A percentile compares a stretch with the other conserved stretches of the same genome.
phyloP scores from a whole-genome alignment of 192 early-diverging fungal genomes.

The Powellomyces hirtus region DNA sequence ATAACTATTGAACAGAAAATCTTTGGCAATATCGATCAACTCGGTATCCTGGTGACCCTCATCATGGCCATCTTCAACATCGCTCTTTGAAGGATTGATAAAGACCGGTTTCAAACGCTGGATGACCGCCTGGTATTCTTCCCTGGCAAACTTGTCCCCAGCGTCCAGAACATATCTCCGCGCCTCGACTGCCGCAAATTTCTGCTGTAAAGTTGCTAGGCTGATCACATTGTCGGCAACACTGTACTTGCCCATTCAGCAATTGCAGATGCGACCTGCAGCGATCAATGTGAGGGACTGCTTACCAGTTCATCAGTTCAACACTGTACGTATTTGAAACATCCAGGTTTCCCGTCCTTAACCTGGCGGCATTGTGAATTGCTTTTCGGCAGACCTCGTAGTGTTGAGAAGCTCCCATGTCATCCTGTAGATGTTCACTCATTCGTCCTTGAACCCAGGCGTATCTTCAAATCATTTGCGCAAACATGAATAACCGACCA shows the following conservation, averaged over 20 bases:
- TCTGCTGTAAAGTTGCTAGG: background rate
- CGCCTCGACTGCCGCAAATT: background rate
- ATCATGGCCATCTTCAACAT: background rate
- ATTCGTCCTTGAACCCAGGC: background rate
- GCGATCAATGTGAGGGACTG: background rate
- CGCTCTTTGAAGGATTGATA: background rate
- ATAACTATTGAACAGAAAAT: background rate
- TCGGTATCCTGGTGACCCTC: background rate
- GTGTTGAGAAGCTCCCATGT: background rate
- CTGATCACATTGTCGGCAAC: background rate
- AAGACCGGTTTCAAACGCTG: slow-evolving; percentile 13
- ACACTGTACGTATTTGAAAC: background rate
- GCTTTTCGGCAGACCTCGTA: background rate
- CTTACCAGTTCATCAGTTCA: background rate
- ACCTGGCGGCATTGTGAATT: background rate
- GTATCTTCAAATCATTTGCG: background rate
- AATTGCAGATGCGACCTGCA: background rate
- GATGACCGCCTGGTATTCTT: background rate
- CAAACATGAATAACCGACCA: background rate
- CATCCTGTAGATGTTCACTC: background rate
- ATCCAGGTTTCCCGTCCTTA: background rate
- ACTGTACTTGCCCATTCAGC: background rate
- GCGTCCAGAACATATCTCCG: slow-evolving; percentile 15
- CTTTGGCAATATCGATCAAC: background rate
- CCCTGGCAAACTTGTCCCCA: background rate